These are phyloP conservation scores for Pleurostoma richardsiae DNA, from an alignment of 2,329 filamentous ascomycete species.

Conservation along the genomic window DNA sequence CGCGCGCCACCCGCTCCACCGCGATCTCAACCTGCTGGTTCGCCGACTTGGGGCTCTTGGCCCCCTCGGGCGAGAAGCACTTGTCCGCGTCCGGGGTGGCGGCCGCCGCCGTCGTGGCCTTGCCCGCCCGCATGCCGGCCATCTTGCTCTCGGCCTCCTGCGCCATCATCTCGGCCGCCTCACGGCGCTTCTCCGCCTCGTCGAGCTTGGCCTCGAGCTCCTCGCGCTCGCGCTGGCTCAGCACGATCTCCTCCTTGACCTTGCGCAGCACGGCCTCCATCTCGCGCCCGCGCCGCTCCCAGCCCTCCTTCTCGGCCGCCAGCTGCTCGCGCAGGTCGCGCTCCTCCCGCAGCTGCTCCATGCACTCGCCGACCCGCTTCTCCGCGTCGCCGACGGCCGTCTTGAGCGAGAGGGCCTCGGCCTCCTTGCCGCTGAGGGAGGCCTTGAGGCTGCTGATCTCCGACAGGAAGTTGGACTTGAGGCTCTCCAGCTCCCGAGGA, in stretches of 20 bases:
- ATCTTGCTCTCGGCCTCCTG: constrained; percentile 73
- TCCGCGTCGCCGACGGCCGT: constrained; percentile 86
- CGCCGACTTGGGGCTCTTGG: constrained; percentile 21
- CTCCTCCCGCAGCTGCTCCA: constrained; percentile 80
- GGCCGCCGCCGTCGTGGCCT: constrained; percentile 50
- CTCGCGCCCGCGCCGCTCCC: constrained; percentile 80
- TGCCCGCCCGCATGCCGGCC: constrained; percentile 65
- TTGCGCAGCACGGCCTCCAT: constrained; percentile 78
- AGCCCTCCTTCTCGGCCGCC: constrained; percentile 69
- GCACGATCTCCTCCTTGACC: constrained; percentile 76
- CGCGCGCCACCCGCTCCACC: constrained; percentile 87
- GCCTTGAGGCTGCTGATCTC: constrained; percentile 94
- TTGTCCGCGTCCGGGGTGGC: constrained; percentile 29
- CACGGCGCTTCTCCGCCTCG: constrained; percentile 68
- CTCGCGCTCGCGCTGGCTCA: constrained; percentile 75
- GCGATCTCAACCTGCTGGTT: constrained; percentile 71
- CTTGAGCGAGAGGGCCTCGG: constrained; percentile 83
- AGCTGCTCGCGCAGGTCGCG: constrained; percentile 64
- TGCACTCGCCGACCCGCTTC: constrained; percentile 79
- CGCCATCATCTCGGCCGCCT: constrained; percentile 70
- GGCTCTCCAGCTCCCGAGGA: constrained; percentile 82
- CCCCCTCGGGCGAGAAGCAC: constrained; percentile 30
- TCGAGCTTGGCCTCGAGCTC: constrained; percentile 71
- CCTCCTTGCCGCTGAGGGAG: constrained; percentile 86
- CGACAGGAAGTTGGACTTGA: constrained; percentile 86